Evolutionary conservation across 2,329 filamentous ascomycete species (phyloP).

Genomic region (Ceratocystis lukuohia): DNA sequence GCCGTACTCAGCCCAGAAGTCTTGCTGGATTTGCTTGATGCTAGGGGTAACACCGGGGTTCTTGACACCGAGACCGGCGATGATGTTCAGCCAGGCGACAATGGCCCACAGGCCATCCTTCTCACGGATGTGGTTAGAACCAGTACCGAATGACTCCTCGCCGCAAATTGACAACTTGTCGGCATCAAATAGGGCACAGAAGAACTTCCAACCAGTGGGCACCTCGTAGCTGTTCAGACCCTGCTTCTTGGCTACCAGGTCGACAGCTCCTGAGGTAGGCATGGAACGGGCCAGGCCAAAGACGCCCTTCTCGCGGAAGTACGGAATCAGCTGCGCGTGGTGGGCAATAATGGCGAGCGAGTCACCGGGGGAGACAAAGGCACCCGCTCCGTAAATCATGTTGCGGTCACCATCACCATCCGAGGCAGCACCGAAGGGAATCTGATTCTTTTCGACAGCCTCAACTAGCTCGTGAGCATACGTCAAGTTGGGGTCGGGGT

Average conservation of each 20-base stretch:
- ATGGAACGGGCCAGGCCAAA: conserved; percentile 92
- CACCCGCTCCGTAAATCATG: conserved; percentile 98
- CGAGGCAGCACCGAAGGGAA: conserved; percentile 92
- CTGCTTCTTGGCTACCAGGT: conserved; percentile 91
- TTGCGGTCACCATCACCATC: conserved; percentile 97
- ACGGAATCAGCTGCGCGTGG: conserved; percentile 89
- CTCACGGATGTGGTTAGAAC: conserved; percentile 96
- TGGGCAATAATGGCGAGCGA: conserved; percentile 96
- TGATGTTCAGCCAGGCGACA: conserved; percentile 96
- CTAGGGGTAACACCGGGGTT: conserved; percentile 69
- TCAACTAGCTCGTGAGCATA: conserved; percentile 93
- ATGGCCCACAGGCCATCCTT: conserved; percentile 98
- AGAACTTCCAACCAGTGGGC: conserved; percentile 98
- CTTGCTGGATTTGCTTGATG: conserved; percentile 90
- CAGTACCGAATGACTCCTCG: conserved; percentile 95
- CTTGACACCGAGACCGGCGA: conserved; percentile 79
- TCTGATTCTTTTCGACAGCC: conserved; percentile 75
- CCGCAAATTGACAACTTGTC: conserved; percentile 97
- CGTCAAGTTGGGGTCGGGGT: conserved; percentile 94
- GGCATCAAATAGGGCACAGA: conserved; percentile 88
- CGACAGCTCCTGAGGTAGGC: conserved; percentile 91
- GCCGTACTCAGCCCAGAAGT: conserved; percentile 94
- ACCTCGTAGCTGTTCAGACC: conserved; percentile 89
- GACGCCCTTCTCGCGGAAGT: conserved; percentile 95
- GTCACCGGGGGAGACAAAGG: conserved; percentile 94